Conservation (phyloP, 257 asterid species). For the Orobanche coerulescens region DNA sequence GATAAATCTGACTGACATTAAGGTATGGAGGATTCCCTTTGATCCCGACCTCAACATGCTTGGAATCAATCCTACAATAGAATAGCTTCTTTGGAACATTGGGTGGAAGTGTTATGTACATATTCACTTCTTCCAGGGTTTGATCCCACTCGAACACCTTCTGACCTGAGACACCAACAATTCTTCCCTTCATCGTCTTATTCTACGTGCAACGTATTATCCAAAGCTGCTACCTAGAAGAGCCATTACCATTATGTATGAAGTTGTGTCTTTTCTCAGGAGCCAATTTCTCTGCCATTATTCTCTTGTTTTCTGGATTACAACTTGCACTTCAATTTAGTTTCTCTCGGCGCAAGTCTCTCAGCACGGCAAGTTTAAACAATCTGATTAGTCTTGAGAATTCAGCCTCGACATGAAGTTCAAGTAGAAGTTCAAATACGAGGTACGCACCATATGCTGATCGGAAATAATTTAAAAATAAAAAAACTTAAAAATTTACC, state of each 20-base stretch:
- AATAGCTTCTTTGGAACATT: conserved; percentile 84
- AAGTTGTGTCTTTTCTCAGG: conserved; percentile 66
- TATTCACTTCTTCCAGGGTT: conserved; percentile 91
- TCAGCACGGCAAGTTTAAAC: not conserved
- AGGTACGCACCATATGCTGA: not conserved
- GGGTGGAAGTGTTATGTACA: conserved; percentile 76
- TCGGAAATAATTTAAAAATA: too few species aligned
- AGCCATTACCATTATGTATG: conserved; percentile 54
- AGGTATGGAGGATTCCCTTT: conserved; percentile 95
- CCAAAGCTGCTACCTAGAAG: not conserved
- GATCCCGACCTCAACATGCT: conserved; percentile 89
- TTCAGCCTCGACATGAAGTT: conserved; percentile 8
- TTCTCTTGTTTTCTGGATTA: conserved; percentile 8
- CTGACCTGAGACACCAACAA: conserved; percentile 47
- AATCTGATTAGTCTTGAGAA: conserved; percentile 5
- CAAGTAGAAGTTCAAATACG: not conserved
- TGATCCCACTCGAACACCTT: conserved; percentile 99
- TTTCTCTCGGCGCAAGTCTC: not conserved
- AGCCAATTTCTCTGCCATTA: conserved; percentile 86
- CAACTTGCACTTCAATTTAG: not conserved
- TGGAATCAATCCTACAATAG: conserved; percentile 60
- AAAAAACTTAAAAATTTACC: too few species aligned
- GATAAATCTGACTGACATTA: conserved; percentile 43
- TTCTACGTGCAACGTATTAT: not conserved
- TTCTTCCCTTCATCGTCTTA: conserved; percentile 6